phyloP scores from a whole-genome alignment of 2,329 filamentous ascomycete species.

The Arthrobotrys pseudoclavata region DNA sequence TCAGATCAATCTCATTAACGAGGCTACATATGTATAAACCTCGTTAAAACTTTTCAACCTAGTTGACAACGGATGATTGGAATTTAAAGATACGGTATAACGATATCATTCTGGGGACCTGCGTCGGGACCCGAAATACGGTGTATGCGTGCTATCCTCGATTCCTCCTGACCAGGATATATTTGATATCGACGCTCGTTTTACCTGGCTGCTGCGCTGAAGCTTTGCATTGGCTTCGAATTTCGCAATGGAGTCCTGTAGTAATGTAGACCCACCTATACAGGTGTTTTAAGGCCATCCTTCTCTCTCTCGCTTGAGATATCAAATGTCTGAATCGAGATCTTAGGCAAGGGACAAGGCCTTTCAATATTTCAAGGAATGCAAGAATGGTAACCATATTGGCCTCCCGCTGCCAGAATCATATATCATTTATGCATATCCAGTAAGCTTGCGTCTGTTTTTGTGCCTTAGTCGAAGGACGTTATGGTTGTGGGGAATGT shows the following conservation, averaged over 20 bases:
- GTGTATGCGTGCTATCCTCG: background rate
- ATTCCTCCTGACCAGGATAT: background rate
- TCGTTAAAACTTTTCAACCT: background rate
- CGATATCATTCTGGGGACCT: constrained; percentile 2
- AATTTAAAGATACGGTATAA: background rate
- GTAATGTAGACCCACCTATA: background rate
- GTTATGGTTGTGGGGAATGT: constrained; percentile 2
- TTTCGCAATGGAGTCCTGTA: background rate
- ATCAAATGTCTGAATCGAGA: background rate
- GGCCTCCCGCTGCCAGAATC: no score
- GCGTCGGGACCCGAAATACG: background rate
- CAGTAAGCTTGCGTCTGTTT: background rate
- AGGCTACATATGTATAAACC: background rate
- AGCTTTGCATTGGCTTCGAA: background rate
- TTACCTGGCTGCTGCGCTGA: background rate
- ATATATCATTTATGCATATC: background rate
- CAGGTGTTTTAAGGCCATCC: constrained; percentile 4
- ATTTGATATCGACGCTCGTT: constrained; percentile 3
- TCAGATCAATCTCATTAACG: constrained; percentile 5
- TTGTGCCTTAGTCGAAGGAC: background rate
- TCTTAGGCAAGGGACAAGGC: background rate
- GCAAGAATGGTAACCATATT: background rate
- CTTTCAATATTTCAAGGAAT: background rate
- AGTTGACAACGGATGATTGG: background rate
- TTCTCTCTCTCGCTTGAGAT: background rate